phyloP scores from a whole-genome alignment of 2,329 filamentous ascomycete species.

The Epichloe typhina region DNA sequence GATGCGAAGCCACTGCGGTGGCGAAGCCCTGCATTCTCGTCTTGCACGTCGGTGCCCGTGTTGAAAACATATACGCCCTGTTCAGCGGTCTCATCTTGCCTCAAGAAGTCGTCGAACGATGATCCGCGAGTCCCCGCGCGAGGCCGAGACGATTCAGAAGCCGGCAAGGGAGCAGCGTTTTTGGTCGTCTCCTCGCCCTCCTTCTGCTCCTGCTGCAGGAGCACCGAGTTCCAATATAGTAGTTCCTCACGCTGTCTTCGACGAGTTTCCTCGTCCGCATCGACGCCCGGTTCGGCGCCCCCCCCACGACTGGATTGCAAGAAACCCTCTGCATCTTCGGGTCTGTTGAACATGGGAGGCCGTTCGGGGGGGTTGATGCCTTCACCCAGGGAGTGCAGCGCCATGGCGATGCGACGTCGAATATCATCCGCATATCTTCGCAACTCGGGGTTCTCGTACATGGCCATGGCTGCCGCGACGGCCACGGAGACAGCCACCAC shows the following conservation, averaged over 20 bases:
- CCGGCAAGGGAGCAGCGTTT: background rate
- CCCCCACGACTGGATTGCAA: constrained; percentile 34
- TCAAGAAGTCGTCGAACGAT: constrained; percentile 47
- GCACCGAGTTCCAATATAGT: constrained; percentile 50
- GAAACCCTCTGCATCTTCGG: constrained; percentile 54
- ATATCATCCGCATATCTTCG: constrained; percentile 48
- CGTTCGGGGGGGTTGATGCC: constrained; percentile 35
- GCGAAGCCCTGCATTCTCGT: constrained; percentile 32
- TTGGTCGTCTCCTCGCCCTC: constrained; percentile 18
- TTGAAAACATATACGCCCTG: constrained; percentile 45
- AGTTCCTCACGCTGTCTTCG: constrained; percentile 50
- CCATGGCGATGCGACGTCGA: constrained; percentile 46
- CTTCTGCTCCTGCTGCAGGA: constrained; percentile 36
- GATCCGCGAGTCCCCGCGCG: constrained; percentile 16
- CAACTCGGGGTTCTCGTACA: constrained; percentile 52
- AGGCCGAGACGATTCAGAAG: background rate
- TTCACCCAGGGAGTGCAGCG: constrained; percentile 46
- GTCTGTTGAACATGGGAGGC: constrained; percentile 49
- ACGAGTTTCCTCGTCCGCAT: constrained; percentile 49
- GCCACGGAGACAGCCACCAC: constrained; percentile 44
- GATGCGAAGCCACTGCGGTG: constrained; percentile 29
- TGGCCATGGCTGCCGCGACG: constrained; percentile 43
- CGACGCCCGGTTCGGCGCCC: constrained; percentile 34
- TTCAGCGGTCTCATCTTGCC: constrained; percentile 35
- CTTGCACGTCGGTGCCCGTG: constrained; percentile 34